These are phyloP conservation scores for Hylodesmum podocarpum DNA, from an alignment of 306 rosid species.

Conservation along the genomic window DNA sequence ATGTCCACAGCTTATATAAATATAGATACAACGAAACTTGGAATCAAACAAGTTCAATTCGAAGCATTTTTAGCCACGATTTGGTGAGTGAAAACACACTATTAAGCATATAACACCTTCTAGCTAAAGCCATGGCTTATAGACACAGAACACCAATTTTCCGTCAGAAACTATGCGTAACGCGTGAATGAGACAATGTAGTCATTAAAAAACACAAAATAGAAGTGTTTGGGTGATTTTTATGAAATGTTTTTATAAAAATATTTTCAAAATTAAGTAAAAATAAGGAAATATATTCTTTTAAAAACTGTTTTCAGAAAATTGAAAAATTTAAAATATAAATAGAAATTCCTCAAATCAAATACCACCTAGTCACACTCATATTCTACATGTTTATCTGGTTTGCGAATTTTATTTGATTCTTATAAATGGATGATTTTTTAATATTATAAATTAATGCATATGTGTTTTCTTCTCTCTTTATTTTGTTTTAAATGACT, in stretches of 20 bases:
- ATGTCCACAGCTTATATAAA: not conserved
- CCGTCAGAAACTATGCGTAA: constrained; percentile 28
- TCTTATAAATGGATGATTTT: not conserved
- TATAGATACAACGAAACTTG: not conserved
- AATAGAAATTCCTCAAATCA: too few species aligned
- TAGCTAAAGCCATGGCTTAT: constrained; percentile 41
- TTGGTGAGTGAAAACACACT: not conserved
- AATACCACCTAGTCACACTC: too few species aligned
- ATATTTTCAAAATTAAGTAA: too few species aligned
- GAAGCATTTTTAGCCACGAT: not conserved
- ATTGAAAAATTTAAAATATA: too few species aligned
- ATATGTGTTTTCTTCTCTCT: not conserved
- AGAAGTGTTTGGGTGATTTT: too few species aligned
- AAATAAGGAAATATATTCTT: too few species aligned
- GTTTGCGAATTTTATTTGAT: constrained; percentile 3
- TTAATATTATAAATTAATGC: not conserved
- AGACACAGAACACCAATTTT: constrained; percentile 23
- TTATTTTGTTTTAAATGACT: not conserved
- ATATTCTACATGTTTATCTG: constrained; percentile 37
- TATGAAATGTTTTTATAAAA: too few species aligned
- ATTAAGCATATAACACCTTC: not conserved
- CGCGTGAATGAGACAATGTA: constrained; percentile 37
- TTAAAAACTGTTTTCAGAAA: too few species aligned
- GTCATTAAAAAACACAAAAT: constrained; percentile 38
- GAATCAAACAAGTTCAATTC: not conserved